Evolutionary conservation across 768 basidiomycete genomes (phyloP).

Genomic region (Hortiboletus flavorubellus): DNA sequence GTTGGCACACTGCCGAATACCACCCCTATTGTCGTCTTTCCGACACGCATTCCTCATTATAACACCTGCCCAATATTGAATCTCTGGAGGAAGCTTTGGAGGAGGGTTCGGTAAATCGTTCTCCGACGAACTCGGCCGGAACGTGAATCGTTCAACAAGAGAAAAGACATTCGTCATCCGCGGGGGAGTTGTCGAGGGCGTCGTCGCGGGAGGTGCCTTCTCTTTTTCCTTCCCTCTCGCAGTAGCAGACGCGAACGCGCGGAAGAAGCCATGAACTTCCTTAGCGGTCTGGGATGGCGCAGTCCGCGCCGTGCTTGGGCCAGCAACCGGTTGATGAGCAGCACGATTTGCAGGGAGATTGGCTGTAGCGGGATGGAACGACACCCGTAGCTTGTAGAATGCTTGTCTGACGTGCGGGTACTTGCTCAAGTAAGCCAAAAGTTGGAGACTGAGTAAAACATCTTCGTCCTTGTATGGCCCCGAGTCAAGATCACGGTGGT

Average conservation of each 20-base stretch:
- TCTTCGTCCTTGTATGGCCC: conserved; percentile 94
- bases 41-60: conserved; percentile 99
- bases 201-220: conserved; percentile 16
- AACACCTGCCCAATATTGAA: conserved; percentile 99
- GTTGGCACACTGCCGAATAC: conserved; percentile 96
- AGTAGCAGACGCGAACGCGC: conserved; percentile 41
- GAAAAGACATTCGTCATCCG: conserved; percentile 92
- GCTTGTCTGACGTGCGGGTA: conserved; percentile 96
- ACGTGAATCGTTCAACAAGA: conserved; percentile 94
- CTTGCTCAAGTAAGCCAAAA: conserved; percentile 94
- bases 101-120: conserved; percentile 65
- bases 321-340: conserved; percentile 23
- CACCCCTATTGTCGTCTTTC: conserved; percentile 91
- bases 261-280: conserved; percentile 43
- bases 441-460: conserved; percentile 84
- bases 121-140: conserved; percentile 84
- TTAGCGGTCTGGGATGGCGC: conserved; percentile 22
- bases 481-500: conserved; percentile 38
- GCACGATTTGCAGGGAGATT: conserved; percentile 34
- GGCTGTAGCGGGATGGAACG: conserved; percentile 76
- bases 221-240: conserved; percentile 51
- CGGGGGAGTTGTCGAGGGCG: background rate
- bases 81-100: conserved; percentile 77
- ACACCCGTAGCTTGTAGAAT: conserved; percentile 84
- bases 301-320: conserved; percentile 24